Evolutionary conservation across 2,329 filamentous ascomycete species (phyloP).

Genomic region (Pseudogymnoascus sp.): DNA sequence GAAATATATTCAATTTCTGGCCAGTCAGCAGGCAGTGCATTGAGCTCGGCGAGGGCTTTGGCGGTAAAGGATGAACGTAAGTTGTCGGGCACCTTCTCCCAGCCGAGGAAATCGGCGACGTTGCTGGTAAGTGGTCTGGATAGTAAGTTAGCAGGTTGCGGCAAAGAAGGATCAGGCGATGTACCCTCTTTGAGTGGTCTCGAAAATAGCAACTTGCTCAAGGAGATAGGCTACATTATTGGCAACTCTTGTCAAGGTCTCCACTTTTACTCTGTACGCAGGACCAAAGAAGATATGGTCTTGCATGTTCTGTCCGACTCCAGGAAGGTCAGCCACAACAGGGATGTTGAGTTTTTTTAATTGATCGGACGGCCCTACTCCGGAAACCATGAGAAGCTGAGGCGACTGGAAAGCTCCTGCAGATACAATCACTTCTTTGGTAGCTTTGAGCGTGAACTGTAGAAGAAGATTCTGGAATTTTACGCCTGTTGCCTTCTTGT

Average conservation of each 20-base stretch:
- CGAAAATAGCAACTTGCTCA: background rate
- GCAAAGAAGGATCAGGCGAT: background rate
- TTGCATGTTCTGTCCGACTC: constrained; percentile 38
- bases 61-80: background rate
- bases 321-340: constrained; percentile 26
- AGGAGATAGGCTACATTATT: background rate
- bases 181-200: constrained; percentile 2
- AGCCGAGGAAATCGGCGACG: constrained; percentile 17
- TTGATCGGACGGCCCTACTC: constrained; percentile 38
- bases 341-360: constrained; percentile 39
- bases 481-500: constrained; percentile 38
- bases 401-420: constrained; percentile 40
- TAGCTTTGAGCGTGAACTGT: constrained; percentile 16
- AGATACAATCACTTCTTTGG: constrained; percentile 17
- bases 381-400: constrained; percentile 44
- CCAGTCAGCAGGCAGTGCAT: constrained; percentile 8
- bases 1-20: constrained; percentile 14
- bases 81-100: constrained; percentile 18
- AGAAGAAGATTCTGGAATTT: constrained; percentile 22
- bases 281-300: constrained; percentile 28
- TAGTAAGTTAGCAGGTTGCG: background rate
- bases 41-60: constrained; percentile 8
- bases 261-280: background rate
- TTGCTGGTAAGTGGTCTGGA: constrained; percentile 13
- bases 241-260: background rate